phyloP scores from a whole-genome alignment of 208 protist species.

The Leptomonas seymouri region DNA sequence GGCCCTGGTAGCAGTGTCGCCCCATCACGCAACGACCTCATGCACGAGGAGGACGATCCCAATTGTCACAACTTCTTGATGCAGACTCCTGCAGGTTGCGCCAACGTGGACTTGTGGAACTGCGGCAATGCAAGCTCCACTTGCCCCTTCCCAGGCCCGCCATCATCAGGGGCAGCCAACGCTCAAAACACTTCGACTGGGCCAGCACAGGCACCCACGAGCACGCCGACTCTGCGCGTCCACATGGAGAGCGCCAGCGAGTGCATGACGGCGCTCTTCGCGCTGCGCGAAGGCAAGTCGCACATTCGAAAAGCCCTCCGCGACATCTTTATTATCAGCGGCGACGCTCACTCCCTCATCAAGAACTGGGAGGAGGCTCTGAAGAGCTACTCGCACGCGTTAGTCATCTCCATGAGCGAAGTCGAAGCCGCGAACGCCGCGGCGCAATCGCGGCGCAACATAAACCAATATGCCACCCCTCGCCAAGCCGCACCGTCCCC shows the following conservation, averaged over 20 bases:
- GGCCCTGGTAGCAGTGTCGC: constrained; percentile 8
- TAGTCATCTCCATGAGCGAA: constrained; percentile 64
- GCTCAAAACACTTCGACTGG: constrained; percentile 3
- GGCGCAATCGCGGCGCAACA: constrained; percentile 11
- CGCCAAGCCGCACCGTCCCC: constrained; percentile 4
- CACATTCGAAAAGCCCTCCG: constrained; percentile 60
- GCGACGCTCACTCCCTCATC: constrained; percentile 65
- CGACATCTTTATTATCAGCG: constrained; percentile 66
- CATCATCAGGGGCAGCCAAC: background rate
- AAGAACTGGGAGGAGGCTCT: constrained; percentile 79
- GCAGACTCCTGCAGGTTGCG: constrained; percentile 6
- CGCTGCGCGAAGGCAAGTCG: constrained; percentile 44
- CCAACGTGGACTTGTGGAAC: constrained; percentile 4
- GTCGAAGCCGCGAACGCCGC: constrained; percentile 41
- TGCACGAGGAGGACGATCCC: constrained; percentile 23
- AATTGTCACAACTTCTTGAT: constrained; percentile 17
- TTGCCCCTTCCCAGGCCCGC: background rate
- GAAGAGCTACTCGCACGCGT: constrained; percentile 75
- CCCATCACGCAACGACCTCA: constrained; percentile 5
- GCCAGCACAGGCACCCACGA: background rate
- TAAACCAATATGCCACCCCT: constrained; percentile 8
- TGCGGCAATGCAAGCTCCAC: constrained; percentile 11
- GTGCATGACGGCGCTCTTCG: constrained; percentile 57
- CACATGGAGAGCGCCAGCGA: constrained; percentile 59
- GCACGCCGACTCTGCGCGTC: constrained; percentile 22